A percentile compares a stretch with the other conserved stretches of the same genome.
Conservation (phyloP, 371 early-diverging fungal species). For the Mucor piriformis region DNA sequence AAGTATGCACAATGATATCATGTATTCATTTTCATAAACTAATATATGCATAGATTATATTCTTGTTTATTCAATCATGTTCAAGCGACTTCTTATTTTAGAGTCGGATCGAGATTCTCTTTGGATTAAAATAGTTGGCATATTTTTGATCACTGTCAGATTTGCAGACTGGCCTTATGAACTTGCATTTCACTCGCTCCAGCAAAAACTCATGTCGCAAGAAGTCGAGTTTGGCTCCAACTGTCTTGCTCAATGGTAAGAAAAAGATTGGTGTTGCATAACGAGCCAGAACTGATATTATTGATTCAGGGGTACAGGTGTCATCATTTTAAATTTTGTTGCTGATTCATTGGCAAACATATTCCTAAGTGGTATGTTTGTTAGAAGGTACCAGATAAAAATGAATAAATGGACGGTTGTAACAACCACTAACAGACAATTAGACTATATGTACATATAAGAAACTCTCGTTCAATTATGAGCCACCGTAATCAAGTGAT, state of each 20-base stretch:
- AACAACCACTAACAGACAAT: neutral
- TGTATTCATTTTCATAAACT: neutral
- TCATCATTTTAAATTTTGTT: slow-evolving; percentile 49
- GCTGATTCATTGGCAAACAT: slow-evolving; percentile 43
- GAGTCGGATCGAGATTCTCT: slow-evolving; percentile 37
- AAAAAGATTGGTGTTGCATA: neutral
- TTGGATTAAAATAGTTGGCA: slow-evolving; percentile 45
- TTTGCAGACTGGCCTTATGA: slow-evolving; percentile 58
- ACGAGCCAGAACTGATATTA: neutral
- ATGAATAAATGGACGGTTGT: neutral
- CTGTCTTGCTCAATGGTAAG: slow-evolving; percentile 51
- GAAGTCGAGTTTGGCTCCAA: slow-evolving; percentile 26
- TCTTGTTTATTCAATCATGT: slow-evolving; percentile 46
- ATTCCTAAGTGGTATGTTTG: slow-evolving; percentile 55
- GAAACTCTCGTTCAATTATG: slow-evolving; percentile 31
- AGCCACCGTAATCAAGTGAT: slow-evolving; percentile 41
- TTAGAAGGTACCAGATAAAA: slow-evolving; percentile 34
- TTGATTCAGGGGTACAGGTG: slow-evolving; percentile 41
- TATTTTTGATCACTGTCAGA: slow-evolving; percentile 39
- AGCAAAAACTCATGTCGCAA: slow-evolving; percentile 18
- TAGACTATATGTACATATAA: slow-evolving; percentile 46
- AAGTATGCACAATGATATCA: slow-evolving; percentile 2
- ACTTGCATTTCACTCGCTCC: slow-evolving; percentile 31
- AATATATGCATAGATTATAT: slow-evolving; percentile 23
- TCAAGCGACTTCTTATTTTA: slow-evolving; percentile 45